Conservation (phyloP, 371 early-diverging fungal species). For the Saksenaea oblongispora region DNA sequence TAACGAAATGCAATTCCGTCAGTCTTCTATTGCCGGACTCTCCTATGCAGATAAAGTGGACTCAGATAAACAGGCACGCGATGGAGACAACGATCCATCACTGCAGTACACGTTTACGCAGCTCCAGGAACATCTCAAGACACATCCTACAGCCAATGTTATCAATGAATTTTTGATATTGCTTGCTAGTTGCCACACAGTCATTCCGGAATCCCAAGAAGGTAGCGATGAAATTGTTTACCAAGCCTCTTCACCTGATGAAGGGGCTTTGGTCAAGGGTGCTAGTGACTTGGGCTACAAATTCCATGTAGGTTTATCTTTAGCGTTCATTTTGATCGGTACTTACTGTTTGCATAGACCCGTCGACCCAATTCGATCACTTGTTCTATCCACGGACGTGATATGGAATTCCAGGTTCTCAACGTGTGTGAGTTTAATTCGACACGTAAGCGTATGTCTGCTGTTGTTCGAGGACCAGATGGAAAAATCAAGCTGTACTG, state of each 20-base stretch:
- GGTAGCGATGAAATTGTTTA: slow-evolving; percentile 73
- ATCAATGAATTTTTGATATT: slow-evolving; percentile 79
- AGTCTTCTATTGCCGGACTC: slow-evolving; percentile 79
- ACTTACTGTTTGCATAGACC: slow-evolving; percentile 49
- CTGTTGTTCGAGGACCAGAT: slow-evolving; percentile 89
- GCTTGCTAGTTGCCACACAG: slow-evolving; percentile 96
- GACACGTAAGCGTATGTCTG: slow-evolving; percentile 97
- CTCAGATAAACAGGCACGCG: slow-evolving; percentile 73
- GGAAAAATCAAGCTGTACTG: slow-evolving; percentile 91
- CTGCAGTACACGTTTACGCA: slow-evolving; percentile 71
- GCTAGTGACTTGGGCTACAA: slow-evolving; percentile 65
- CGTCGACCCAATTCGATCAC: slow-evolving; percentile 89
- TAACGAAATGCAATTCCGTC: slow-evolving; percentile 95
- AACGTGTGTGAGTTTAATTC: slow-evolving; percentile 97
- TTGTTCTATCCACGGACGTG: slow-evolving; percentile 63
- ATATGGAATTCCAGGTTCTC: slow-evolving; percentile 82
- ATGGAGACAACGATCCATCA: slow-evolving; percentile 61
- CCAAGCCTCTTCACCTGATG: slow-evolving; percentile 92
- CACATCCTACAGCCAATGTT: slow-evolving; percentile 62
- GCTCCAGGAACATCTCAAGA: slow-evolving; percentile 62
- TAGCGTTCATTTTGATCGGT: too few relatives aligned
- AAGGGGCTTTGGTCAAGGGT: slow-evolving; percentile 88
- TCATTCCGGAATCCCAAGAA: slow-evolving; percentile 86
- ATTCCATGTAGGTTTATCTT: slow-evolving; percentile 47
- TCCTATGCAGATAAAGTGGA: slow-evolving; percentile 79